Conservation (phyloP, 140 eudicot genomes). For the Ambrosia hybrid region DNA sequence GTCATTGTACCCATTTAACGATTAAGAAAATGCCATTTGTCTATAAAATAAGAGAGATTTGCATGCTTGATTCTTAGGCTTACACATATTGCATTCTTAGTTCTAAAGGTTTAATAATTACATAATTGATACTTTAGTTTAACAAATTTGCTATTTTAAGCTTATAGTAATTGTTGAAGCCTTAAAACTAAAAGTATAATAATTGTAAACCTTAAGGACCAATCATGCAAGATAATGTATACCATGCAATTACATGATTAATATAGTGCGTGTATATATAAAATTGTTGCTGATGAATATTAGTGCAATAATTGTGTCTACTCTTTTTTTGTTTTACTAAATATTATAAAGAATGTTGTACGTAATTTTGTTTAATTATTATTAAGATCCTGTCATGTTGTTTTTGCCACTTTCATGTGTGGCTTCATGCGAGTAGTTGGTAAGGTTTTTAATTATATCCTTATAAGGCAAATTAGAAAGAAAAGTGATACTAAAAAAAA, state of each 20-base stretch:
- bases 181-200: no score
- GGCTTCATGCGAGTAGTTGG: conserved; percentile 29
- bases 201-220: no score
- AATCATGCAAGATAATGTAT: not conserved
- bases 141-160: no score
- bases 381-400: conserved; percentile 31
- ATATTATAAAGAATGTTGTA: conserved; percentile 9
- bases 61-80: no score
- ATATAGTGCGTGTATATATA: conserved; percentile 14
- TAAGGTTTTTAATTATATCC: not conserved
- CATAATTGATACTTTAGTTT: no score
- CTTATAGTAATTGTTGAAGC: no score
- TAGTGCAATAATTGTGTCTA: conserved; percentile 6
- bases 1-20: no score
- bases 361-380: conserved; percentile 11
- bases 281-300: not conserved
- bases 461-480: conserved; percentile 20
- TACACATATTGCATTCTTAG: no score
- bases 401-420: conserved; percentile 28
- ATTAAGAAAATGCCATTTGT: no score
- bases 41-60: not conserved
- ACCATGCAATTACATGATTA: not conserved
- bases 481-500: conserved; percentile 11
- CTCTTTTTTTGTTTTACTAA: conserved; percentile 9
- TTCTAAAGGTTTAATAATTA: no score